Evolutionary conservation across 208 protist genomes (phyloP), one percentile per base, ranked within the genome.

Genomic region (Plasmodiophora brassicae): DNA sequence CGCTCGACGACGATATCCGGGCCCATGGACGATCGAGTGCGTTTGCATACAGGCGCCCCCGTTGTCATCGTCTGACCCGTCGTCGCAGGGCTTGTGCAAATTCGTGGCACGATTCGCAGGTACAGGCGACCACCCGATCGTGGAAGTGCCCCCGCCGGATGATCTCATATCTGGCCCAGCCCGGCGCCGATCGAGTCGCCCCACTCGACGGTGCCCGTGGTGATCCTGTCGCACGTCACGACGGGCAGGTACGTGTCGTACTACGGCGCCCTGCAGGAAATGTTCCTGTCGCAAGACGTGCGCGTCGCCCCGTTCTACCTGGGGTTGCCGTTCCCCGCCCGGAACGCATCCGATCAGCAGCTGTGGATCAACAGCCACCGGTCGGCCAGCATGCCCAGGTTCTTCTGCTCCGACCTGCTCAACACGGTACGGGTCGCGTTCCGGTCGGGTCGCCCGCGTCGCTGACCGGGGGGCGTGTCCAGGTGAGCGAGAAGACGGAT

Each of bases 331-430:
- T 78, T 38, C n/a, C 32, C 41, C 14, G n/a, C 65, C 10, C 32
- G 32, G n/a, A 44, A n/a, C 14, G 20, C 14, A 14, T 5, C 5
- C 10, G 65, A 5, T 5, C 10, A 78, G 5, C n/a, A 5, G 20
- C 5, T 78, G 5, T 78, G 65, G 65, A 78, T 78, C n/a, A 44
- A n/a, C 32, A n/a, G 65, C 10, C 5, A 78, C 5, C 41, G 32
- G 32, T 38, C 14, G 5, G 65, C 65, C 32, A 36, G 32, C 10
- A 36, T 78, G 5, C 65, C 65, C 14, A 5, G n/a, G 41, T 36
- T 78, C n/a, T 78, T 78, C 65, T 78, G 65, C 65, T 38, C 65
- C 65, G 65, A 78, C n/a, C 65, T 78, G 65, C n/a, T 78, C 10
- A 78, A 78, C 65, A 32, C n/a, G n/a, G 65, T 78, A 5, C 41